Evolutionary conservation across 2,329 filamentous ascomycete species (phyloP).

Genomic region (Calonectria montana): DNA sequence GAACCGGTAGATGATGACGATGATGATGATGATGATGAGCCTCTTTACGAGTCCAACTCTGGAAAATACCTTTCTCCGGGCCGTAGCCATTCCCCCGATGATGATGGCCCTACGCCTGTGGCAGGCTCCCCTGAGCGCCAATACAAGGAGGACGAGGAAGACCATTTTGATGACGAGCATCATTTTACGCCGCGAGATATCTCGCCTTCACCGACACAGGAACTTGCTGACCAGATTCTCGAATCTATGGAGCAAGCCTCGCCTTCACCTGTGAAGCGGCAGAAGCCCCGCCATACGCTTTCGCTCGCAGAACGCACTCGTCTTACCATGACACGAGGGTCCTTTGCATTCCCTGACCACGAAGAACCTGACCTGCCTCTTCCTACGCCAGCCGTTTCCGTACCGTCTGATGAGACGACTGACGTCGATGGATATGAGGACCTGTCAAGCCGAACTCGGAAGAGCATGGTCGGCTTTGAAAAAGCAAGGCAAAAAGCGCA

Average conservation of each 20-base stretch:
- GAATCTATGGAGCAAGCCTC: constrained; percentile 66
- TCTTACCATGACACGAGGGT: constrained; percentile 78
- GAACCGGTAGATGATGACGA: constrained; percentile 31
- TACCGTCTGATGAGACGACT: constrained; percentile 15
- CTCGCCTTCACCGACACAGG: constrained; percentile 51
- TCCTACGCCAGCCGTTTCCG: constrained; percentile 21
- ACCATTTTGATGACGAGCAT: background rate
- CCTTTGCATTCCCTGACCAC: constrained; percentile 49
- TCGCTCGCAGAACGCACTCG: constrained; percentile 83
- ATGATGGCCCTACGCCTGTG: constrained; percentile 31
- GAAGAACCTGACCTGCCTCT: constrained; percentile 43
- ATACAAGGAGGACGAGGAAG: background rate
- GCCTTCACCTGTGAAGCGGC: constrained; percentile 65
- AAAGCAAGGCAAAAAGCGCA: constrained; percentile 71
- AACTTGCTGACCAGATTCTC: constrained; percentile 67
- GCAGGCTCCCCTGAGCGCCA: constrained; percentile 28
- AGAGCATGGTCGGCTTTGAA: constrained; percentile 72
- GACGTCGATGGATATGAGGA: constrained; percentile 55
- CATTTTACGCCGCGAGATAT: constrained; percentile 20
- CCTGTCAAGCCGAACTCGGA: constrained; percentile 67
- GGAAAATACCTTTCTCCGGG: background rate
- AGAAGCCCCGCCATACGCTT: constrained; percentile 63
- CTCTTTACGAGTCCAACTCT: constrained; percentile 4
- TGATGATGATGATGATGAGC: constrained; percentile 29
- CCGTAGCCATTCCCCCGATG: constrained; percentile 28